Base-by-base conservation (phyloP, 2,329 filamentous ascomycete genomes). In the Taxawa tesnikishii region DNA sequence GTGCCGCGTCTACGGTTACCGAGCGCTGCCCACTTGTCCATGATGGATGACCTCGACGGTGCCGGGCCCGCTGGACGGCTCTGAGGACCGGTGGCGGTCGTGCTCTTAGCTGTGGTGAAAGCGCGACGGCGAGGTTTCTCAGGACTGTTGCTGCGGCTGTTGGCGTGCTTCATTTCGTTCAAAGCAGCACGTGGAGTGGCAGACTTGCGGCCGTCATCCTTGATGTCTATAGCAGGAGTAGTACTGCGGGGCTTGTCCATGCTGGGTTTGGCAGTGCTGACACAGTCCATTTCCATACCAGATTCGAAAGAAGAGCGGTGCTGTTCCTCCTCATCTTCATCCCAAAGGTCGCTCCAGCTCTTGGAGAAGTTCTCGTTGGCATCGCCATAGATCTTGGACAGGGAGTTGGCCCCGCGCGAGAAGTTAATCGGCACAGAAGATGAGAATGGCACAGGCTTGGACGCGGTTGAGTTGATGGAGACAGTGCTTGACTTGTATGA, bases 291-390 rank as follows among this genome's bases (percentile, higher is more conserved):
- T 33, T 50, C 48, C 26, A 44, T 40, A 12, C 39, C 42, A 39
- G 68, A 68, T n/a, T 47, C 42, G 15, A 48, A 41, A 13, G 48
- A 46, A 15, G 40, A 31, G 17, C 41, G 42, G 49, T 79, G 73
- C 46, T 79, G 71, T 45, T 82, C 73, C 40, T 80, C 50, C 49
- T 90, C 85, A 33, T 96, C 88, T 55, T 96, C 88, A 37, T 96
- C 88, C 79, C 85, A 94, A 56, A 96, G 75, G 55, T 98, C 90
- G 50, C 87, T 94, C 90, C 90, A 98, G 66, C 90, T 96, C 78
- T 96, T 96, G 35, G 90, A 94, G 29, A 92, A 83, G 29, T 71
- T 65, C 28, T 88, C 80, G 40, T 75, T 72, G 53, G 80, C 75
- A 49, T 76, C 76, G 31, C 82, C 83, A 52, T 93, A 88, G 31